phyloP scores from a whole-genome alignment of 768 basidiomycete genomes.

The Macrolepiota albuminosa region DNA sequence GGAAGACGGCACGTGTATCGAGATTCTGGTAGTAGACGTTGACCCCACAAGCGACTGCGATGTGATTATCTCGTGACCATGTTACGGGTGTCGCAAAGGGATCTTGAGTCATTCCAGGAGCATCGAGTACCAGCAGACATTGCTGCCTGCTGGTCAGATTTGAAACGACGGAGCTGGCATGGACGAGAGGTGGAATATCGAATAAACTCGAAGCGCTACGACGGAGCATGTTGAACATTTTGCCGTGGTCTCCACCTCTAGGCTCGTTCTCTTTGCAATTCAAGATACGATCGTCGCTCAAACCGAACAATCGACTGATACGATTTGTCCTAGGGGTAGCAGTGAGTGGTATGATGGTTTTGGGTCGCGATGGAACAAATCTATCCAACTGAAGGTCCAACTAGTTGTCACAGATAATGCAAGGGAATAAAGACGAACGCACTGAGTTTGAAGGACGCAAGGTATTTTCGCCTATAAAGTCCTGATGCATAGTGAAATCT shows the following conservation, averaged over 20 bases:
- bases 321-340: slow-evolving; percentile 64
- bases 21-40: slow-evolving; percentile 64
- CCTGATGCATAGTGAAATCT: slow-evolving; percentile 31
- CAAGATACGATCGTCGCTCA: slow-evolving; percentile 51
- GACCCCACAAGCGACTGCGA: slow-evolving; percentile 56
- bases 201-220: slow-evolving; percentile 51
- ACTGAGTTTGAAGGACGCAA: slow-evolving; percentile 14
- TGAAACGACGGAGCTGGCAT: slow-evolving; percentile 48
- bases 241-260: slow-evolving; percentile 26
- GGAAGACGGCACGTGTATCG: slow-evolving; percentile 46
- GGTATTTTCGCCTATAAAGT: slow-evolving; percentile 3
- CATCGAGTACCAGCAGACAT: slow-evolving; percentile 57
- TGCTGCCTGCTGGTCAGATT: slow-evolving; percentile 52
- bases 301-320: slow-evolving; percentile 58
- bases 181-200: slow-evolving; percentile 19
- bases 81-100: slow-evolving; percentile 53
- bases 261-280: slow-evolving; percentile 39
- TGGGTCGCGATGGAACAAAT: slow-evolving; percentile 53
- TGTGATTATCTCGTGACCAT: slow-evolving; percentile 56
- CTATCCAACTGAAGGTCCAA: slow-evolving; percentile 46
- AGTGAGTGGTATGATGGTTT: slow-evolving; percentile 48
- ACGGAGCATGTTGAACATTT: slow-evolving; percentile 44
- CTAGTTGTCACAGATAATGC: neutral
- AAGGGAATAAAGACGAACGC: neutral
- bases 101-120: slow-evolving; percentile 53